Base-by-base conservation (phyloP, 306 rosid species). In the Cucurbita argyrosperma region DNA sequence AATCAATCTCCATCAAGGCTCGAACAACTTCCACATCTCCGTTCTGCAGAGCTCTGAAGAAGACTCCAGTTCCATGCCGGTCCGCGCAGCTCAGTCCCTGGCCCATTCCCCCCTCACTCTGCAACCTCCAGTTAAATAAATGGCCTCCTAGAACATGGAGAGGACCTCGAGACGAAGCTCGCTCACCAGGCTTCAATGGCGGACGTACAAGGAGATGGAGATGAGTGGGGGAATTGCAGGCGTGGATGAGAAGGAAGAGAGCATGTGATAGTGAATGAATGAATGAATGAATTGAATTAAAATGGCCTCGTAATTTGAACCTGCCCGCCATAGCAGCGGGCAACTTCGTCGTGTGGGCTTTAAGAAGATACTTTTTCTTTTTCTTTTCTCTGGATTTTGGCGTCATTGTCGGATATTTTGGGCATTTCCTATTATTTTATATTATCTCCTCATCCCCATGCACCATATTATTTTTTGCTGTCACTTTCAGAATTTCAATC, bases 31-130 rank as follows among this genome's bases (percentile, higher is more conserved):
- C 90, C 77, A 88, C 26, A 51, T 88, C 96, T 0, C 95, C 97
- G 61, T 81, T 76, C 3, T 67, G 80, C 49, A 92, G 82, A 18
- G 96, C 90, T 51, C 50, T 76, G 72, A 90, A 84, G 56, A 88
- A 49, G 49, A 88, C 40, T 65, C 75, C 88, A 79, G 16, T 78
- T 69, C 77, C 85, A 45, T 63, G 79, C 39, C 66, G 69, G 40
- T 76, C 81, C n/a, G 75, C 26, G 85, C 96, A 88, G 19, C 95
- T 84, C 58, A 86, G 79, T 4, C 80, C 80, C 87, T 92, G 97
- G 78, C 96, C 97, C 97, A 92, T 91, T 67, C 52, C 80, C 80
- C 79, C 59, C 35, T 55, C 60, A 10, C 60, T 67, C 87, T 37
- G 73, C 61, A 35, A 23, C 55, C 56, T 37, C 5, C 10, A 60